A percentile compares a stretch with the other conserved stretches of the same genome.
Conservation (phyloP, 495 filamentous ascomycete genomes). For the Penicillium salamii region DNA sequence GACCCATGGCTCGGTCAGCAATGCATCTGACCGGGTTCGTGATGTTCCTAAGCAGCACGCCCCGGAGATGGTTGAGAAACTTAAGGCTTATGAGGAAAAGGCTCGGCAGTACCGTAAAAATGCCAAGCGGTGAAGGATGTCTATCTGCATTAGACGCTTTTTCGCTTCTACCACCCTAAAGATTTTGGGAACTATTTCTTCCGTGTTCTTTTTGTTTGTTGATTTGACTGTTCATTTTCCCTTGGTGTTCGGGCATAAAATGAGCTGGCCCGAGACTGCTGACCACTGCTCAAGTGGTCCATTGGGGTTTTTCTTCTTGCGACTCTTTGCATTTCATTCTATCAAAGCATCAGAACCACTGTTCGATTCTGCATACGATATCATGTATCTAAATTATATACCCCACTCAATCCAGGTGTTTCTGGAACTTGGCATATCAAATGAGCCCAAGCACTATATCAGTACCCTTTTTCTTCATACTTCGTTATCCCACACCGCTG, state of each 20-base stretch:
- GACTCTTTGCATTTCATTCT: no score
- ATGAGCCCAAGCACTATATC: background rate
- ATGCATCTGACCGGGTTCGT: constrained; percentile 17
- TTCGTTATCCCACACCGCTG: background rate
- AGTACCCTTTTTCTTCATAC: background rate
- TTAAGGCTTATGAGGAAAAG: constrained; percentile 40
- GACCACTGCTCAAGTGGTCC: no score
- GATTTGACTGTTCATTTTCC: constrained; percentile 1
- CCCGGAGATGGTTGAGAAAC: constrained; percentile 36
- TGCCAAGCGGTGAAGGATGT: constrained; percentile 29
- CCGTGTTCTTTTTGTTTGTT: background rate
- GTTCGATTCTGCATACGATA: constrained; percentile 27
- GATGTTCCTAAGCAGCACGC: constrained; percentile 19
- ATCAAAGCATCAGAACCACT: no score
- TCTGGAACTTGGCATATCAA: background rate
- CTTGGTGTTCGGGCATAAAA: constrained; percentile 18
- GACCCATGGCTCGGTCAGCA: constrained; percentile 32
- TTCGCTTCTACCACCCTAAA: background rate
- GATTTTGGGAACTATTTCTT: background rate
- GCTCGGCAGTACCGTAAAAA: constrained; percentile 33
- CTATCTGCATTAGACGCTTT: constrained; percentile 4
- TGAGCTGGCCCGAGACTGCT: constrained; percentile 2
- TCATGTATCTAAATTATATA: constrained; percentile 28
- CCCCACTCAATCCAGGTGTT: constrained; percentile 15
- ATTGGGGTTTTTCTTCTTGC: no score